Percentiles rank a stretch among this genome's conserved stretches.
Evolutionary conservation across 148 eudicot genomes (phyloP).

Genomic region (Simmondsia chinensis): DNA sequence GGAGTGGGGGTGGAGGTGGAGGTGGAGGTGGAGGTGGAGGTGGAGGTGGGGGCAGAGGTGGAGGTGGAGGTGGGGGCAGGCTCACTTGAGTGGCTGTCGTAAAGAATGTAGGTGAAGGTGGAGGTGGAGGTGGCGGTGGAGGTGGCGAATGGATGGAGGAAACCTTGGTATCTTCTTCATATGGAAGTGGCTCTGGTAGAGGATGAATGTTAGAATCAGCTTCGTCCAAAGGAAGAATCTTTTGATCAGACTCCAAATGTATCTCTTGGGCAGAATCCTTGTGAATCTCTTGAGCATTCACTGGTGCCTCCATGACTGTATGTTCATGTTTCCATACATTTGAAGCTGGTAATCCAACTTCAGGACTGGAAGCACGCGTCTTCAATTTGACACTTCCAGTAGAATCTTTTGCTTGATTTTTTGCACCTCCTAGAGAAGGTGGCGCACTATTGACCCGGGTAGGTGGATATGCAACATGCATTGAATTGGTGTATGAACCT

Average conservation of each 20-base stretch:
- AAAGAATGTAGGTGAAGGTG: background rate
- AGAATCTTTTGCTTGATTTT: slow-evolving; percentile 37
- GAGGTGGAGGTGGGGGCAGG: slow-evolving; percentile 8
- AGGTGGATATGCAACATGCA: slow-evolving; percentile 83
- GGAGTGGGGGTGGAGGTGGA: slow-evolving; percentile 2
- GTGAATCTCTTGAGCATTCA: slow-evolving; percentile 8
- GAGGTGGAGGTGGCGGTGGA: slow-evolving; percentile 13
- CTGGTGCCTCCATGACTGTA: slow-evolving; percentile 16
- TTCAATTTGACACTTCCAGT: slow-evolving; percentile 29
- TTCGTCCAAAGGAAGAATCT: too few species aligned
- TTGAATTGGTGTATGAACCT: slow-evolving; percentile 70
- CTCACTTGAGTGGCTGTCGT: background rate
- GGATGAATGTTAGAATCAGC: slow-evolving; percentile 2
- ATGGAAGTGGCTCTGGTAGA: slow-evolving; percentile 8
- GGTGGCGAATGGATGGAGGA: slow-evolving; percentile 20
- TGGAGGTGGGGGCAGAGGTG: slow-evolving; percentile 11
- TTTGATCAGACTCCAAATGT: too few species aligned
- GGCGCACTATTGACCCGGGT: slow-evolving; percentile 70
- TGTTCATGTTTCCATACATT: slow-evolving; percentile 15
- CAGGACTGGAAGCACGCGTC: slow-evolving; percentile 21
- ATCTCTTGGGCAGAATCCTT: slow-evolving; percentile 8
- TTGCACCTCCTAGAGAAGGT: slow-evolving; percentile 25
- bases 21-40: slow-evolving; percentile 19
- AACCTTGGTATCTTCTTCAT: slow-evolving; percentile 11
- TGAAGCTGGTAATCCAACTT: slow-evolving; percentile 10